Conservation (phyloP, 2,329 filamentous ascomycete species). For the Dendrostoma leiphaemia region DNA sequence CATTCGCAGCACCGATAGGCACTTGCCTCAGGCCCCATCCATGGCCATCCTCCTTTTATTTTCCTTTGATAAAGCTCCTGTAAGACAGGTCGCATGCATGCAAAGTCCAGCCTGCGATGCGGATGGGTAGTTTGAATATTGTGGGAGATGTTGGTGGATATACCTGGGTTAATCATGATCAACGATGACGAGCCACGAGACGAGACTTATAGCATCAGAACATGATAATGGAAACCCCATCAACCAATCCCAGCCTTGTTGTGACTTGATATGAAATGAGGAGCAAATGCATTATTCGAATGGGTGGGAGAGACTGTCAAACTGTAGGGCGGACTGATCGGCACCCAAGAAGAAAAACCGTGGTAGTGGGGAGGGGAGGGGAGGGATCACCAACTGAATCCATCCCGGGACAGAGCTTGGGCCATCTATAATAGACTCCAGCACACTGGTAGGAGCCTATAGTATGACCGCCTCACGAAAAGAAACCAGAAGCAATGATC, state of each 20-base stretch:
- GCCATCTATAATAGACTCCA: neutral
- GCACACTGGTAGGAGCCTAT: neutral
- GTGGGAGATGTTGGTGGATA: conserved; percentile 14
- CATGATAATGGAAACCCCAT: conserved; percentile 5
- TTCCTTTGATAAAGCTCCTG: conserved; percentile 10
- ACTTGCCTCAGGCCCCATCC: conserved; percentile 7
- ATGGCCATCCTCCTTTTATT: neutral
- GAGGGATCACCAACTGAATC: neutral
- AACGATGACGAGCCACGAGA: conserved; percentile 20
- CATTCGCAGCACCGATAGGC: conserved; percentile 1
- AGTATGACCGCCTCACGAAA: neutral
- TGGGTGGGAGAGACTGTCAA: neutral
- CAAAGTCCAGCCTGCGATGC: conserved; percentile 14
- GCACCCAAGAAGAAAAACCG: neutral
- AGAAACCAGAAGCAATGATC: neutral
- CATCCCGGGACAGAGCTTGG: neutral
- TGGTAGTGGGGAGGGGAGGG: neutral
- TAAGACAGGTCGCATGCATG: conserved; percentile 17
- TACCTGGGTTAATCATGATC: conserved; percentile 20
- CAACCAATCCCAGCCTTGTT: neutral
- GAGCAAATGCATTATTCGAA: neutral
- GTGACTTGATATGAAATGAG: neutral
- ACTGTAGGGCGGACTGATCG: neutral
- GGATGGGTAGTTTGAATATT: conserved; percentile 19
- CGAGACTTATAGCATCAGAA: conserved; percentile 15